A percentile compares a stretch with the other conserved stretches of the same genome.
Evolutionary conservation across 1,284 basidiomycete species (phyloP).

Genomic region (Nidula niveotomentosa): DNA sequence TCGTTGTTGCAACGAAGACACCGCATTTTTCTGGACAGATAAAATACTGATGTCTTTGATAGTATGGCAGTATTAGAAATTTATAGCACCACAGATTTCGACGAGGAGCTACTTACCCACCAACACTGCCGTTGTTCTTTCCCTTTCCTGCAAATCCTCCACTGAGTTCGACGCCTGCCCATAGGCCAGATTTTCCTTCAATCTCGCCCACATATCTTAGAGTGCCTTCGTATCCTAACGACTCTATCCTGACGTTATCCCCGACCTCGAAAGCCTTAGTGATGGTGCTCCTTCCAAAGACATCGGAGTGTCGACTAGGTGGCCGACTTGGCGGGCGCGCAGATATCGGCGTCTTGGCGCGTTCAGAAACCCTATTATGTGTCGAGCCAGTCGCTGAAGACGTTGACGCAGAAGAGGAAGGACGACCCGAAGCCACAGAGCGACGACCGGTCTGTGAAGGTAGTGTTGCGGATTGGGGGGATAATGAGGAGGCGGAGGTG

Average conservation of each 20-base stretch:
- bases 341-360: conserved; percentile 53
- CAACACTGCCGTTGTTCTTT: conserved; percentile 93
- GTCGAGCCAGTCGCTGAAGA: conserved; percentile 20
- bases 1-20: conserved; percentile 84
- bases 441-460: conserved; percentile 34
- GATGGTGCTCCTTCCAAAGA: conserved; percentile 38
- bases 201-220: conserved; percentile 82
- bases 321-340: conserved; percentile 57
- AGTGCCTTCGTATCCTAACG: conserved; percentile 81
- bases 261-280: conserved; percentile 65
- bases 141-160: conserved; percentile 89
- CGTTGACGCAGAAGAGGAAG: conserved; percentile 50
- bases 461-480: conserved; percentile 46
- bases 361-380: conserved; percentile 23
- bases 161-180: conserved; percentile 90
- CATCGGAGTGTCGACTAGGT: conserved; percentile 63
- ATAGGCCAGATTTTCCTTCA: conserved; percentile 82
- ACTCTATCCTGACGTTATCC: conserved; percentile 83
- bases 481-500: conserved; percentile 44
- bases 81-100: background rate
- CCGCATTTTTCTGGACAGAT: conserved; percentile 84
- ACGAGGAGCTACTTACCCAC: conserved; percentile 61
- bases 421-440: conserved; percentile 37
- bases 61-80: conserved; percentile 5
- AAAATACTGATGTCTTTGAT: conserved; percentile 80